Evolutionary conservation across 164 flowering plant species (phyloP).

Genomic region (Liriodendron chinense): DNA sequence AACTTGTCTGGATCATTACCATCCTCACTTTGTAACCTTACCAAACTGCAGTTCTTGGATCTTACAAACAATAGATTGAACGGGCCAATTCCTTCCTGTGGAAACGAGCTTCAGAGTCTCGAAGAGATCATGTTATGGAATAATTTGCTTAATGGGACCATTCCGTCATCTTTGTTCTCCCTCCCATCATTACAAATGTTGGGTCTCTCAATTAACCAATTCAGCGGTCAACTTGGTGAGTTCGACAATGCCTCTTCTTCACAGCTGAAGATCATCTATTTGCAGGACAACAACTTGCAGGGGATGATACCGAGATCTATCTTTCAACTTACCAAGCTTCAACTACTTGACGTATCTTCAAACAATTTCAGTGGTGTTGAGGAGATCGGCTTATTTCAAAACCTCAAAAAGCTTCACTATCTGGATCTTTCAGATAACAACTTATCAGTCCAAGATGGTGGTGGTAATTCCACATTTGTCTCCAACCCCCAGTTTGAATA

Average conservation of each 20-base stretch:
- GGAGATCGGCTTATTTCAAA: neutral
- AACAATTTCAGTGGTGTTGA: neutral
- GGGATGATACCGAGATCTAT: neutral
- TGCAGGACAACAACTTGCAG: neutral
- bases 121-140: rapidly evolving
- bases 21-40: neutral
- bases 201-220: neutral
- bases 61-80: neutral
- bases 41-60: neutral
- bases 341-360: neutral
- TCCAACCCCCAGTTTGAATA: neutral
- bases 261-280: neutral
- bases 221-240: neutral
- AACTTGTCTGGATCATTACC: neutral
- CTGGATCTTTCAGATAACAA: neutral
- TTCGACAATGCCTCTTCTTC: neutral
- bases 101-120: neutral
- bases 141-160: neutral
- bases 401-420: neutral
- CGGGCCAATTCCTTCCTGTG: neutral
- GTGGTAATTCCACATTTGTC: neutral
- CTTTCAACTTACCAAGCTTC: neutral
- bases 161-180: neutral
- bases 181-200: neutral
- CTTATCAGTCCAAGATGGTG: neutral